phyloP scores from a whole-genome alignment of 2,329 filamentous ascomycete genomes.

The Aureobasidium uvarum region DNA sequence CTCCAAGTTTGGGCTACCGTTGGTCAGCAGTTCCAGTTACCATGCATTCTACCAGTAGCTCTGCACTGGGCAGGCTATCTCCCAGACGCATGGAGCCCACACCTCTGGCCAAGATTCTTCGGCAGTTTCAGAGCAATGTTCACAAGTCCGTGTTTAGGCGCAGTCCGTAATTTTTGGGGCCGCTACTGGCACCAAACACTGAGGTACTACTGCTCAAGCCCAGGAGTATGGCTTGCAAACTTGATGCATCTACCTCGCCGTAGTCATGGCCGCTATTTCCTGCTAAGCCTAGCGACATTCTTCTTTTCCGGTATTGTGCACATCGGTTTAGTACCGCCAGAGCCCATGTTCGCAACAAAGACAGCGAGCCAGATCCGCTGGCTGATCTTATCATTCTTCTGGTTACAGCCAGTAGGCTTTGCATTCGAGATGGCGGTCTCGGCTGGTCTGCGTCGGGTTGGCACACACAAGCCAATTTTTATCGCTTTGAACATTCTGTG shows the following conservation, averaged over 20 bases:
- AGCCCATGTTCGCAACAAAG: conserved; percentile 30
- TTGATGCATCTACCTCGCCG: conserved; percentile 27
- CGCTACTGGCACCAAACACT: conserved; percentile 39
- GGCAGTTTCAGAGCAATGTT: conserved; percentile 29
- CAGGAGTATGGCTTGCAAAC: conserved; percentile 33
- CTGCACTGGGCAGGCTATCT: conserved; percentile 30
- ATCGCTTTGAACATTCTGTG: conserved; percentile 30
- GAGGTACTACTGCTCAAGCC: conserved; percentile 32
- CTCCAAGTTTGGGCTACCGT: conserved; percentile 35
- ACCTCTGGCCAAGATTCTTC: conserved; percentile 35
- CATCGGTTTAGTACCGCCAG: conserved; percentile 36
- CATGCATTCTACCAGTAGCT: conserved; percentile 31
- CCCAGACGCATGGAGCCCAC: conserved; percentile 33
- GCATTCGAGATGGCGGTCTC: conserved; percentile 31
- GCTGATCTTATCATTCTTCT: conserved; percentile 34
- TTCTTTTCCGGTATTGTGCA: conserved; percentile 35
- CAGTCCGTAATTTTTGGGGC: conserved; percentile 37
- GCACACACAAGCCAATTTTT: conserved; percentile 13
- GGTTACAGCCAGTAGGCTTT: conserved; percentile 35
- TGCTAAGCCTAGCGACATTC: conserved; percentile 34
- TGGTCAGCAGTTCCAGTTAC: conserved; percentile 33
- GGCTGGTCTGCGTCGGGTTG: conserved; percentile 2
- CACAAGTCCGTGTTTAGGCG: conserved; percentile 28
- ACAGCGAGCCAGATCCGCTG: conserved; percentile 11
- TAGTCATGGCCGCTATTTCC: conserved; percentile 30